Conservation (phyloP, 192 early-diverging fungal species). For the Podila epicladia region DNA sequence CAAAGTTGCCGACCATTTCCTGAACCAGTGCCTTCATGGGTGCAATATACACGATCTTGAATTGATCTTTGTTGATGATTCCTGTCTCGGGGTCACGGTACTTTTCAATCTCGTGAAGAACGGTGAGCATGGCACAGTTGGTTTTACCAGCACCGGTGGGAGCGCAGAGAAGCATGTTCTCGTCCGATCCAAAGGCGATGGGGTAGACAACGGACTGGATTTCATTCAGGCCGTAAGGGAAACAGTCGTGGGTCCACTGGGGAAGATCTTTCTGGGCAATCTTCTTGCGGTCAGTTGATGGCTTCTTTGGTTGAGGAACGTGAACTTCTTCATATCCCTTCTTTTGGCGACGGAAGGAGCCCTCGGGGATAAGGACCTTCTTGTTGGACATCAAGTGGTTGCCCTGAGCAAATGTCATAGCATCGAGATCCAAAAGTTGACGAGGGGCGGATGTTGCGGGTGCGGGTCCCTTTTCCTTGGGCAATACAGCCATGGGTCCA, state of each 20-base stretch:
- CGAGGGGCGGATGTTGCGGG: conserved; percentile 64
- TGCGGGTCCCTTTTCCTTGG: conserved; percentile 60
- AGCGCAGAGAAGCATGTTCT: conserved; percentile 96
- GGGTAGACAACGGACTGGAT: conserved; percentile 92
- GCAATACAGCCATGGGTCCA: conserved; percentile 48
- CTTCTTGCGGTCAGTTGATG: conserved; percentile 71
- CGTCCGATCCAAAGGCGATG: conserved; percentile 88
- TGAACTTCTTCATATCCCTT: conserved; percentile 96
- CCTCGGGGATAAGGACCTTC: conserved; percentile 89
- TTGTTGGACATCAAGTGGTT: conserved; percentile 99
- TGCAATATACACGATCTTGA: conserved; percentile 99
- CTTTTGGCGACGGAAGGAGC: conserved; percentile 89
- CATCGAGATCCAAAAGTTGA: conserved; percentile 81
- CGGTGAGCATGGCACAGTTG: conserved; percentile 96
- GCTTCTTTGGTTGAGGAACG: conserved; percentile 88
- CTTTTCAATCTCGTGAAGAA: conserved; percentile 88
- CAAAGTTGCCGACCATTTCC: conserved; percentile 96
- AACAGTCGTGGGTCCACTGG: conserved; percentile 83
- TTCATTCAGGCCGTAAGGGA: conserved; percentile 85
- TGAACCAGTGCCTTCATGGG: conserved; percentile 99
- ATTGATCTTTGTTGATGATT: conserved; percentile 78
- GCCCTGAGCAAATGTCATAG: conserved; percentile 91
- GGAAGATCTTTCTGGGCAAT: conserved; percentile 78
- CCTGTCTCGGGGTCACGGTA: conserved; percentile 78
- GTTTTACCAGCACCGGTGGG: conserved; percentile 99